Evolutionary conservation across 2,329 filamentous ascomycete species (phyloP), one percentile per base, ranked within the genome.

Genomic region (Fusarium sp.): DNA sequence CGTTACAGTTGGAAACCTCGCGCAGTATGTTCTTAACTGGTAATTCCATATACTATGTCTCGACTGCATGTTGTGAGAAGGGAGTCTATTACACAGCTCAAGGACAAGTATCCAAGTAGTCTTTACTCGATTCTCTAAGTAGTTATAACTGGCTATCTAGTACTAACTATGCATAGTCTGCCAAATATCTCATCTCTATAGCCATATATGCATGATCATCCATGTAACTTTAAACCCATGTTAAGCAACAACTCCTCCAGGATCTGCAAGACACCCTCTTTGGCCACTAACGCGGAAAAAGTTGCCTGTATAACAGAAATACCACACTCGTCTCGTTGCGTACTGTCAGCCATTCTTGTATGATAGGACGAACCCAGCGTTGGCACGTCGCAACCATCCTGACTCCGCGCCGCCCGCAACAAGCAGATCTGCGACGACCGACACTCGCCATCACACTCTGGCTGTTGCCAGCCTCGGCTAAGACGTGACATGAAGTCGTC

Each of bases 371-470:
- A 58, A 33, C 79, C 81, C 2, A 78, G 68, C 5, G 76, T 75
- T 1, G 80, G 78, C 31, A 73, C 74, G 34, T 78, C 78, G 74
- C 87, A 88, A 72, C 86, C 87, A 71, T 86, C 81, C 76, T 88
- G 81, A 26, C 83, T 80, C 44, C 87, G 80, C 10, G 79, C 85
- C 2, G 83, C 85, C n/a, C 86, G 80, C 28, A 89, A 71, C 67
- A 82, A 80, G 70, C 87, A 89, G 9, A 89, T 83, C 73, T 87
- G 83, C 4, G 75, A 66, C 3, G 69, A 74, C 63, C 78, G 78
- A 71, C 86, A 87, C 7, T 78, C 76, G 2, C 76, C 82, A 1
- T 73, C 76, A 66, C 86, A 88, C 20, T 71, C 60, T 6, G 77
- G 76, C 5, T 78, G 74, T 7, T 77, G 76, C 77, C 81, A 84